phyloP scores from a whole-genome alignment of 257 asterid species.

The Henckelia pumila region DNA sequence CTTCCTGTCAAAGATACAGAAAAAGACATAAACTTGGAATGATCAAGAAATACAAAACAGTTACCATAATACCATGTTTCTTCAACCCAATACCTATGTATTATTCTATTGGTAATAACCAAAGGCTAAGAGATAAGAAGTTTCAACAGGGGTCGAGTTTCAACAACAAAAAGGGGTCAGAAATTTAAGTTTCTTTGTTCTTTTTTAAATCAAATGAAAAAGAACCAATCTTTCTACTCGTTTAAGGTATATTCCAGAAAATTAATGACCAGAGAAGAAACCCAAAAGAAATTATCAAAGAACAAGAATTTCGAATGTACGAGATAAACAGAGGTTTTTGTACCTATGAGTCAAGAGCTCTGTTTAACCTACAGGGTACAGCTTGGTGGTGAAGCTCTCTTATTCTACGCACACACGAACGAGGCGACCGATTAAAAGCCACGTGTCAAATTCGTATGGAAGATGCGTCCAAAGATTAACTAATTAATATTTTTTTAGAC shows the following conservation, averaged over 20 bases:
- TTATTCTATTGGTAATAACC: constrained; percentile 14
- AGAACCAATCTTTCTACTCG: background rate
- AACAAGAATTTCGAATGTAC: no score
- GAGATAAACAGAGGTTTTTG: background rate
- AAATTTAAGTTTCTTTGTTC: background rate
- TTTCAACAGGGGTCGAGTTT: constrained; percentile 19
- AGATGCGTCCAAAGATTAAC: background rate
- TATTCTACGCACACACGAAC: background rate
- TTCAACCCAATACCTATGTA: background rate
- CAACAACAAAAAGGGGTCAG: constrained; percentile 25
- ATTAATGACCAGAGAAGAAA: constrained; percentile 14
- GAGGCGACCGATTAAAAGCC: constrained; percentile 24
- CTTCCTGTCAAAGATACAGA: constrained; percentile 20
- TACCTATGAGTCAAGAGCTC: background rate
- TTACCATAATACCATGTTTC: background rate
- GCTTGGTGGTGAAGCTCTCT: background rate
- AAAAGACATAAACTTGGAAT: constrained; percentile 22
- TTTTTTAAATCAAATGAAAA: background rate
- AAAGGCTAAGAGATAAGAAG: constrained; percentile 19
- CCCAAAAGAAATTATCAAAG: background rate
- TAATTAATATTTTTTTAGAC: no score
- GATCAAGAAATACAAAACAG: background rate
- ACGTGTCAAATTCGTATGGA: constrained; percentile 30
- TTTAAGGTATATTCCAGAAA: constrained; percentile 1
- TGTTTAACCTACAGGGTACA: background rate